phyloP scores from a whole-genome alignment of 257 asterid genomes.

The Capsicum pubescens region DNA sequence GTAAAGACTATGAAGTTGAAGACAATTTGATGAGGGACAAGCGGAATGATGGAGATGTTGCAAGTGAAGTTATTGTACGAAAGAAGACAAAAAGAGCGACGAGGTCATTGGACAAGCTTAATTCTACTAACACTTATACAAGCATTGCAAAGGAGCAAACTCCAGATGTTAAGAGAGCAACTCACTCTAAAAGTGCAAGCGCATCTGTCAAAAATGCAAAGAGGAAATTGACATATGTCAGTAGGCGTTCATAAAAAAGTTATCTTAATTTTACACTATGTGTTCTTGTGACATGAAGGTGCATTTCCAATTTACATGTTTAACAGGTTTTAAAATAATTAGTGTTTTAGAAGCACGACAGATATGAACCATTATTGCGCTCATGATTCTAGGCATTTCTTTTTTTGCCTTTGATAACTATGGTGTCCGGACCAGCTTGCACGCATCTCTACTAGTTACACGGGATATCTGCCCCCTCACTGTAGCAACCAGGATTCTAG shows the following conservation, averaged over 20 bases:
- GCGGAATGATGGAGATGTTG: constrained; percentile 28
- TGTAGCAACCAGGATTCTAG: background rate
- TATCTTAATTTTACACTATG: background rate
- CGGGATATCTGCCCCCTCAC: background rate
- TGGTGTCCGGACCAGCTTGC: background rate
- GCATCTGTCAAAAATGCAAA: constrained; percentile 33
- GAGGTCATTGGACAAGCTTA: constrained; percentile 30
- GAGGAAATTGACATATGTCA: constrained; percentile 48
- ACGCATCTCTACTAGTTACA: background rate
- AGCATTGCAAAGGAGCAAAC: constrained; percentile 34
- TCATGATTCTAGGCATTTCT: background rate
- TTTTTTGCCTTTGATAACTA: background rate
- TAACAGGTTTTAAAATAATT: background rate
- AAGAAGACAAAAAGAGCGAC: constrained; percentile 31
- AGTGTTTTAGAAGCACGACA: background rate
- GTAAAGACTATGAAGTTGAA: background rate
- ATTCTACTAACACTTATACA: constrained; percentile 25
- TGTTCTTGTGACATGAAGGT: background rate
- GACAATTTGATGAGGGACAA: background rate
- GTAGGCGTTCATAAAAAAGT: constrained; percentile 38
- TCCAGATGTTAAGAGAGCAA: constrained; percentile 31
- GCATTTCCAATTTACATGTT: background rate
- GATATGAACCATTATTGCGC: background rate
- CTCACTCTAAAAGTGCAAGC: constrained; percentile 35
- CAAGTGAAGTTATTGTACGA: constrained; percentile 29